These are phyloP conservation scores for Martensiomyces pterosporus DNA, from an alignment of 192 early-diverging fungal species.

Conservation along the genomic window DNA sequence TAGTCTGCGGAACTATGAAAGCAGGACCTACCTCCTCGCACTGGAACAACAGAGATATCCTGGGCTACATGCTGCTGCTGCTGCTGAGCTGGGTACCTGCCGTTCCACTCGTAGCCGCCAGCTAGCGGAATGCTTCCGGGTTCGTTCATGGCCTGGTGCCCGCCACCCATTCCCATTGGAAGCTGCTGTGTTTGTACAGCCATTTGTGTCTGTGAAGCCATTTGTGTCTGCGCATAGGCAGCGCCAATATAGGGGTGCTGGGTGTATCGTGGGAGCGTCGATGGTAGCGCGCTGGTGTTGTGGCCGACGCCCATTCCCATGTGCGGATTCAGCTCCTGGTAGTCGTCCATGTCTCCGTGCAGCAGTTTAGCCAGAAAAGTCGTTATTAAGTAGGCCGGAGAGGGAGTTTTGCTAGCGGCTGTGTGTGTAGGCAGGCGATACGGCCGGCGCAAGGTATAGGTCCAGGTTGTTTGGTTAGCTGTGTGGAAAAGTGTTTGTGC, in stretches of 20 bases:
- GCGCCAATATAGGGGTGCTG: not conserved
- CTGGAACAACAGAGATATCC: not conserved
- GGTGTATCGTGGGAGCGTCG: slow-evolving; percentile 10
- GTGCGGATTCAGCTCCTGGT: slow-evolving; percentile 17
- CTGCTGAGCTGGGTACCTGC: slow-evolving; percentile 14
- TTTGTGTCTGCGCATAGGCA: not conserved
- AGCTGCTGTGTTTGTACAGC: too few relatives aligned
- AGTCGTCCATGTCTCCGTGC: slow-evolving; percentile 24
- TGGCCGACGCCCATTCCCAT: slow-evolving; percentile 15
- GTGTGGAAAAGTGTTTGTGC: too few relatives aligned
- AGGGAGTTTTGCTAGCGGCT: too few relatives aligned
- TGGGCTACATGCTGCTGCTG: not conserved
- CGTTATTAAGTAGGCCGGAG: too few relatives aligned
- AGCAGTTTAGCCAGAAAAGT: too few relatives aligned
- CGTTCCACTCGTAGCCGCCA: slow-evolving; percentile 44
- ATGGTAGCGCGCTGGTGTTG: not conserved
- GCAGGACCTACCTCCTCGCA: slow-evolving; percentile 5
- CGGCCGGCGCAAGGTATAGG: too few relatives aligned
- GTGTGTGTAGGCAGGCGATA: too few relatives aligned
- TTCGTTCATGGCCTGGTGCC: slow-evolving; percentile 2
- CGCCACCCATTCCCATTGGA: slow-evolving; percentile 1
- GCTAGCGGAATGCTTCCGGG: slow-evolving; percentile 10
- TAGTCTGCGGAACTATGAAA: too few relatives aligned
- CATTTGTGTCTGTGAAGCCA: not conserved
- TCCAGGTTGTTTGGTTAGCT: too few relatives aligned